Percentiles rank a stretch among this genome's conserved stretches.
phyloP scores from a whole-genome alignment of 2,329 filamentous ascomycete genomes.

The Tolypocladium album region DNA sequence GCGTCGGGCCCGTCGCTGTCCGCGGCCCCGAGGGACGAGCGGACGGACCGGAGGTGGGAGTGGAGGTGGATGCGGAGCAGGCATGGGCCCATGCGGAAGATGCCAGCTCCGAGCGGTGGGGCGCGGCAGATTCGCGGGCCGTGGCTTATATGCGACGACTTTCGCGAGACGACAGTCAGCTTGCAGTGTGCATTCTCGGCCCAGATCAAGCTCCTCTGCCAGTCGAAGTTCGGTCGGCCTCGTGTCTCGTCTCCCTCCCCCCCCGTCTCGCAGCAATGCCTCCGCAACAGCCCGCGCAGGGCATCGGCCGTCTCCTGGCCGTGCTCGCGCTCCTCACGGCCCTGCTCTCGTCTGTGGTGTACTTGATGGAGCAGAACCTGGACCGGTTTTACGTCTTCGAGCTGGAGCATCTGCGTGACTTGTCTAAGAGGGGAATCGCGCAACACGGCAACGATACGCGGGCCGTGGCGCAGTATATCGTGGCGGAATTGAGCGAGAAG shows the following conservation, averaged over 20 bases:
- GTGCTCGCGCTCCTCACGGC: conserved; percentile 43
- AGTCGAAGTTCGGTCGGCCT: neutral
- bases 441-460: conserved; percentile 67
- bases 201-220: neutral
- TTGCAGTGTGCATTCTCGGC: neutral
- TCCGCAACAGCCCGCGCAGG: neutral
- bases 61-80: neutral
- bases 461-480: conserved; percentile 58
- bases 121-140: conserved; percentile 9
- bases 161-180: neutral
- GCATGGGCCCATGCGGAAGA: conserved; percentile 12
- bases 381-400: conserved; percentile 67
- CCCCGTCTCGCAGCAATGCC: neutral
- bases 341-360: conserved; percentile 41
- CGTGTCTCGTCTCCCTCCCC: neutral
- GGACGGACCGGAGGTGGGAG: conserved; percentile 1
- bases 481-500: conserved; percentile 49
- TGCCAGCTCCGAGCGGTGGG: conserved; percentile 16
- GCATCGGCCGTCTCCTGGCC: conserved; percentile 29
- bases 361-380: conserved; percentile 47
- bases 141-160: neutral
- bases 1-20: neutral
- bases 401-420: conserved; percentile 53
- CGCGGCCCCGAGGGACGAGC: neutral
- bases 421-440: conserved; percentile 55